Evolutionary conservation across 1,139 yeast genomes (phyloP).

Genomic region (Taphrina wiesneri): DNA sequence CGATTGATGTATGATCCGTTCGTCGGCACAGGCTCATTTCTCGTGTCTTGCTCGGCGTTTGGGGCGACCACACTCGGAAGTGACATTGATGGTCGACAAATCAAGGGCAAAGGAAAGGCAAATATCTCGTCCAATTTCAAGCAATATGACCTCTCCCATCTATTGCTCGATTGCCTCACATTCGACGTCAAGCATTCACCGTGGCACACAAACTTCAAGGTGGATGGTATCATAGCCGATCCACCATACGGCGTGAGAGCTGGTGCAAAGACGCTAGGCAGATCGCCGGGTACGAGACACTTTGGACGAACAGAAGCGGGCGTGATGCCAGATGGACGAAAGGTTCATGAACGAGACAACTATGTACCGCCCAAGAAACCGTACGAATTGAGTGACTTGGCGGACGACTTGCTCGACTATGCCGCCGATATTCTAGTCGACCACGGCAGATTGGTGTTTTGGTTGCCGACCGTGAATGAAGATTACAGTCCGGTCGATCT

Average conservation of each 20-base stretch:
- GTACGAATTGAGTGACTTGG: constrained; percentile 70
- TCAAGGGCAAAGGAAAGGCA: constrained; percentile 59
- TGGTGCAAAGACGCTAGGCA: constrained; percentile 90
- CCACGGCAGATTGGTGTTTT: constrained; percentile 80
- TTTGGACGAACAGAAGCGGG: constrained; percentile 16
- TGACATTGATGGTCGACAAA: constrained; percentile 84
- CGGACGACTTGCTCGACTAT: constrained; percentile 74
- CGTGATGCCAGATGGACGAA: constrained; percentile 43
- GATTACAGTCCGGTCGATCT: constrained; percentile 69
- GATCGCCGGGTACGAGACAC: constrained; percentile 54
- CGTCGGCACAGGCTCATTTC: constrained; percentile 93
- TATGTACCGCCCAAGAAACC: constrained; percentile 93
- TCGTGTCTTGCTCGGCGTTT: constrained; percentile 82
- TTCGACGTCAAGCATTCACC: constrained; percentile 96
- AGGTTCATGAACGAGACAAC: constrained; percentile 74
- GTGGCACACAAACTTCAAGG: constrained; percentile 58
- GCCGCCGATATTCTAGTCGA: constrained; percentile 70
- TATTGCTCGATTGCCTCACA: constrained; percentile 72
- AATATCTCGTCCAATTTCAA: constrained; percentile 64
- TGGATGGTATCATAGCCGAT: constrained; percentile 88
- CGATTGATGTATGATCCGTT: constrained; percentile 87
- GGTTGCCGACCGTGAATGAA: constrained; percentile 98
- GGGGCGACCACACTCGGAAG: constrained; percentile 75
- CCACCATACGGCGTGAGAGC: constrained; percentile 99
- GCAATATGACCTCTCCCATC: constrained; percentile 63